Evolutionary conservation across 1,139 yeast species (phyloP).

Genomic region (Saccharomycopsis phalli): DNA sequence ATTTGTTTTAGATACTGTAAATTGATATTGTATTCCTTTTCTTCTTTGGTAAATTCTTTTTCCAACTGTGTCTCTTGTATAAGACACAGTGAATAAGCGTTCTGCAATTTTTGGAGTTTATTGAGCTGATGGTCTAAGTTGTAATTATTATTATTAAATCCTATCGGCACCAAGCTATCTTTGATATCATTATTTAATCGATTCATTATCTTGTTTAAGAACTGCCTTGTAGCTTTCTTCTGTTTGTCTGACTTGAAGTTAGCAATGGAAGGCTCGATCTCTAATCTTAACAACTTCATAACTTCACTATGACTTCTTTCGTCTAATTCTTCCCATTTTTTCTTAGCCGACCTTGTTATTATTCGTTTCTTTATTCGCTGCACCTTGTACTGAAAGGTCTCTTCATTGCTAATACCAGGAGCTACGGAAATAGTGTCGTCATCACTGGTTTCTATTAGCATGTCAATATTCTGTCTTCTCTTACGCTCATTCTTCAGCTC

Average conservation of each 20-base stretch:
- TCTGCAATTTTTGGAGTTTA: conserved; percentile 5
- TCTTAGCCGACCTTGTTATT: conserved; percentile 12
- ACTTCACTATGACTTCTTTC: conserved; percentile 8
- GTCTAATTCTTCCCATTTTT: conserved; percentile 18
- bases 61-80: conserved; percentile 13
- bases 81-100: conserved; percentile 11
- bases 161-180: conserved; percentile 16
- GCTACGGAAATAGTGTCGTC: background rate
- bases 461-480: background rate
- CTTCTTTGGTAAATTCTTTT: conserved; percentile 6
- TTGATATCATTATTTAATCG: conserved; percentile 5
- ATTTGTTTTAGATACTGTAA: conserved; percentile 9
- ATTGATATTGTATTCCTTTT: conserved; percentile 5
- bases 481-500: background rate
- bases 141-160: conserved; percentile 9
- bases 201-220: conserved; percentile 1
- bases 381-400: conserved; percentile 1
- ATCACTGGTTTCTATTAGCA: background rate
- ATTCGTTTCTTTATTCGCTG: conserved; percentile 9
- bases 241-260: conserved; percentile 8
- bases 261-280: conserved; percentile 13
- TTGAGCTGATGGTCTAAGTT: conserved; percentile 9
- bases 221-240: conserved; percentile 6
- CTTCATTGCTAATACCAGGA: background rate
- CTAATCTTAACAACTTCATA: conserved; percentile 1